A percentile compares a stretch with the other conserved stretches of the same genome.
These are phyloP conservation scores for Trichocladium antarcticum DNA, from an alignment of 495 filamentous ascomycete species.

Conservation along the genomic window DNA sequence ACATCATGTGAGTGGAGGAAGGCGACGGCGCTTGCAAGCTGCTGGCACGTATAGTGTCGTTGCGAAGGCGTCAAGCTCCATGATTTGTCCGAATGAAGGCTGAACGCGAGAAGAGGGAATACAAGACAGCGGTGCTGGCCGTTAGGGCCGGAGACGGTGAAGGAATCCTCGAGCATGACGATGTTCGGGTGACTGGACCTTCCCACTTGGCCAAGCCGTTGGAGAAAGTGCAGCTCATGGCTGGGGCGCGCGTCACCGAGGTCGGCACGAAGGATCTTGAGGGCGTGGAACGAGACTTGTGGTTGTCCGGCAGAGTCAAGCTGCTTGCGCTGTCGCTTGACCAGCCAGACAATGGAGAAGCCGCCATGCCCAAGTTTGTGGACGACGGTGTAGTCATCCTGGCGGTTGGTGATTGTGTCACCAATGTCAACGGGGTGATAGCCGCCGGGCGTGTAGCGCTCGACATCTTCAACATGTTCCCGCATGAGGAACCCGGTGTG, in stretches of 20 bases:
- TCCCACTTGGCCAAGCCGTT: constrained; percentile 2
- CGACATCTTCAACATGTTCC: neutral
- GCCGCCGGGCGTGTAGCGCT: constrained; percentile 1
- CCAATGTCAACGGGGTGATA: constrained; percentile 4
- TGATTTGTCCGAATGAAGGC: neutral
- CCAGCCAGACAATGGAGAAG: constrained; percentile 1
- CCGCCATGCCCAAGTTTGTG: constrained; percentile 1
- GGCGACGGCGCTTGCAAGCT: constrained; percentile 4
- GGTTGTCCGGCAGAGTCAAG: no score
- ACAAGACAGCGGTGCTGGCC: constrained; percentile 1
- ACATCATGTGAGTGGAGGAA: constrained; percentile 1
- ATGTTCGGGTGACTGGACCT: constrained; percentile 1
- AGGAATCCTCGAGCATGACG: constrained; percentile 2
- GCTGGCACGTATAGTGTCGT: neutral
- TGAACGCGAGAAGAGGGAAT: neutral
- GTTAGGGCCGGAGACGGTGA: constrained; percentile 2
- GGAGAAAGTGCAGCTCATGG: neutral
- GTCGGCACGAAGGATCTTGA: neutral
- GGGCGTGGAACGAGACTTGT: constrained; percentile 1
- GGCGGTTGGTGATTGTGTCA: neutral
- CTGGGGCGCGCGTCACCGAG: neutral
- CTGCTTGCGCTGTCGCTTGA: constrained; percentile 1
- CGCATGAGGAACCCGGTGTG: neutral
- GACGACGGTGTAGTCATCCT: neutral
- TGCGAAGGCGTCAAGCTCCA: neutral